These are phyloP conservation scores for Gamsiella multidivaricata DNA, from an alignment of 192 early-diverging fungal genomes.

Conservation along the genomic window DNA sequence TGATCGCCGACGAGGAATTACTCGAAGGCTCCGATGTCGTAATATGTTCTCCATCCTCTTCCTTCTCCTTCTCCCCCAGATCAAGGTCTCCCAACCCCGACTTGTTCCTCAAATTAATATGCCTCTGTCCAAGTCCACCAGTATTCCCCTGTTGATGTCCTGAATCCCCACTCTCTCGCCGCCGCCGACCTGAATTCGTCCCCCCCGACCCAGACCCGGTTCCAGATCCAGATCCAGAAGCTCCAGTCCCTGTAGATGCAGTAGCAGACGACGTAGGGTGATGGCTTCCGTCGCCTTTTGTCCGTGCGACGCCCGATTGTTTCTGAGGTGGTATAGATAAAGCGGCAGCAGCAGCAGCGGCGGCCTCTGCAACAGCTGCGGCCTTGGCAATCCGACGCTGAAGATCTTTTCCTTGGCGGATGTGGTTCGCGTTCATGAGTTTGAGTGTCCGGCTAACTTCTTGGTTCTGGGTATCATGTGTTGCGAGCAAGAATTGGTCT, in stretches of 20 bases:
- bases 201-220: neutral
- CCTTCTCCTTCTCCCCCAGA: no score
- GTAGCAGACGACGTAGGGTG: slow-evolving; percentile 8
- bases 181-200: slow-evolving; percentile 1
- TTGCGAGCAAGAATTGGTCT: slow-evolving; percentile 49
- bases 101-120: neutral
- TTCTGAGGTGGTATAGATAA: neutral
- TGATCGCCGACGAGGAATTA: slow-evolving; percentile 43
- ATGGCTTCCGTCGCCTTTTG: slow-evolving; percentile 2
- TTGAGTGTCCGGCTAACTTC: slow-evolving; percentile 73
- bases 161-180: slow-evolving; percentile 1
- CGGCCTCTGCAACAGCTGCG: slow-evolving; percentile 15
- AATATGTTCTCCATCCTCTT: no score
- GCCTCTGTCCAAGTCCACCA: slow-evolving; percentile 15
- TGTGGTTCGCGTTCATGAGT: slow-evolving; percentile 75
- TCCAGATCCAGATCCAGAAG: neutral
- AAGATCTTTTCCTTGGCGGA: slow-evolving; percentile 71
- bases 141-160: slow-evolving; percentile 20
- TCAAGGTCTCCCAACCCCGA: no score
- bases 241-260: neutral
- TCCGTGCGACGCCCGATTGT: neutral
- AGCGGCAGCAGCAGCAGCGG: slow-evolving; percentile 1
- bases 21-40: slow-evolving; percentile 27
- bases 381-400: slow-evolving; percentile 60
- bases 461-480: slow-evolving; percentile 33